phyloP scores from a whole-genome alignment of 2,329 filamentous ascomycete genomes.

The Lachnellula subtilissima region DNA sequence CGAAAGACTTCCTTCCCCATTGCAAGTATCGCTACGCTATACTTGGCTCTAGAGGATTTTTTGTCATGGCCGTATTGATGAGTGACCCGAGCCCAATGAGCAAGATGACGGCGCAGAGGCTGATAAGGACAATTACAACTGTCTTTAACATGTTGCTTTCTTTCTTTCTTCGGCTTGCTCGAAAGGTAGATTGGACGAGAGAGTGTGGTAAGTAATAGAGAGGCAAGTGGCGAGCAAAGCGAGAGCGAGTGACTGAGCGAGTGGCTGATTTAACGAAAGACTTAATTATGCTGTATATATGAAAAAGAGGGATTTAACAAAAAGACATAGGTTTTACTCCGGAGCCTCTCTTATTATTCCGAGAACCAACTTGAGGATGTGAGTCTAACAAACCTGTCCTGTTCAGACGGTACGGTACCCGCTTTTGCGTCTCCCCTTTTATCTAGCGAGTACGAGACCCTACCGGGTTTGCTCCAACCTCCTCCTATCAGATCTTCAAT shows the following conservation, averaged over 20 bases:
- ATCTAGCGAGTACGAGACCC: too few relatives aligned
- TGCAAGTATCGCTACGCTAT: not conserved
- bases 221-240: not conserved
- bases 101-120: conserved; percentile 10
- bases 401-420: too few relatives aligned
- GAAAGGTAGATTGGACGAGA: not conserved
- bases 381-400: too few relatives aligned
- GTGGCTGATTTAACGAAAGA: not conserved
- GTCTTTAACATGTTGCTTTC: conserved; percentile 9
- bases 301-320: too few relatives aligned
- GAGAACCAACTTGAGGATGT: too few relatives aligned
- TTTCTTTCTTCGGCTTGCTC: not conserved
- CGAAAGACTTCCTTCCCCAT: not conserved
- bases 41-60: not conserved
- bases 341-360: too few relatives aligned
- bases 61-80: conserved; percentile 4
- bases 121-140: conserved; percentile 8
- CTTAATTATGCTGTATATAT: too few relatives aligned
- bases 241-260: not conserved
- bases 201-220: not conserved
- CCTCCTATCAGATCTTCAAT: too few relatives aligned
- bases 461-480: too few relatives aligned
- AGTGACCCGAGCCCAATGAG: conserved; percentile 7
- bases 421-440: too few relatives aligned
- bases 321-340: too few relatives aligned